A percentile compares a stretch with the other conserved stretches of the same genome.
These are phyloP conservation scores for Gigaspora rosea DNA, from an alignment of 192 early-diverging fungal species.

Conservation along the genomic window DNA sequence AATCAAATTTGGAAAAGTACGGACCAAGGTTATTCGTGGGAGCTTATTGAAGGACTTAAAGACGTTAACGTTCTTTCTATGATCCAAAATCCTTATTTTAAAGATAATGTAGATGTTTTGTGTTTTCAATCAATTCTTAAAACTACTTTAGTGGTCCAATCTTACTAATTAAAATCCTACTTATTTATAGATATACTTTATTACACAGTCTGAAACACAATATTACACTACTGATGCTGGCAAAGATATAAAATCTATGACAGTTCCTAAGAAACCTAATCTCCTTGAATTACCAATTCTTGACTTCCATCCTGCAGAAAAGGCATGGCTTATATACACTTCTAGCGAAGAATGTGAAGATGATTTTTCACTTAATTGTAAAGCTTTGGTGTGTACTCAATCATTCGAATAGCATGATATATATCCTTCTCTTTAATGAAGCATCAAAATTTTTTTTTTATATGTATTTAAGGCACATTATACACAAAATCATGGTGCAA, in stretches of 20 bases:
- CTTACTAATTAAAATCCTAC: not conserved
- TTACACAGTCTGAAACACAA: constrained; percentile 51
- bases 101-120: constrained; percentile 38
- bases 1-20: constrained; percentile 57
- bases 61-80: constrained; percentile 46
- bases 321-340: constrained; percentile 83
- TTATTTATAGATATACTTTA: constrained; percentile 53
- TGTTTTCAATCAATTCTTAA: not conserved
- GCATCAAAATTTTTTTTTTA: not conserved
- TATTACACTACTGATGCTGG: constrained; percentile 67
- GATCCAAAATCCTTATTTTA: constrained; percentile 64
- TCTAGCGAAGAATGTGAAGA: constrained; percentile 57
- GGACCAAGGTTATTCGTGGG: constrained; percentile 70
- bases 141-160: not conserved
- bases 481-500: constrained; percentile 70
- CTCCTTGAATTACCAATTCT: constrained; percentile 58
- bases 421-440: too few relatives aligned
- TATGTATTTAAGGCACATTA: constrained; percentile 53
- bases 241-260: constrained; percentile 55
- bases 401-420: not conserved
- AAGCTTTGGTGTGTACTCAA: constrained; percentile 45
- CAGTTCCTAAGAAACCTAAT: constrained; percentile 64
- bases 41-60: constrained; percentile 32
- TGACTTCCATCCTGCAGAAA: constrained; percentile 83
- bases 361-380: constrained; percentile 56